These are phyloP conservation scores for Fusarium sarcochroum DNA, from an alignment of 2,329 filamentous ascomycete species.

Conservation along the genomic window DNA sequence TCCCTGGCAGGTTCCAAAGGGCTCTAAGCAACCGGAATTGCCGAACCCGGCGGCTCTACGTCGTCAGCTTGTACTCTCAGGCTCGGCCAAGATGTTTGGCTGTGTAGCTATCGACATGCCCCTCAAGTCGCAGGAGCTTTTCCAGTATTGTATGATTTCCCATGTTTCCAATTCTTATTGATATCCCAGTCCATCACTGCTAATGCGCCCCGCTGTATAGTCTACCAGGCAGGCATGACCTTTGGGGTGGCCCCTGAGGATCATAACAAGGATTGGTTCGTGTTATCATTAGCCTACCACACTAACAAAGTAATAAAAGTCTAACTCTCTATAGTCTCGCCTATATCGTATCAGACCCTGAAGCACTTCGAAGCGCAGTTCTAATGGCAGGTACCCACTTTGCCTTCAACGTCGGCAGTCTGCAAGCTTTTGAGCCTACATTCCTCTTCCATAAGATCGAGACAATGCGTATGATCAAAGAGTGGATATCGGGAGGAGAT, in stretches of 20 bases:
- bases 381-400: slow-evolving; percentile 26
- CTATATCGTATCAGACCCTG: slow-evolving; percentile 3
- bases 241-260: background rate
- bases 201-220: background rate
- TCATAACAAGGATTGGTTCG: background rate
- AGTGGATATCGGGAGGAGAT: slow-evolving; percentile 1
- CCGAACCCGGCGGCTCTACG: background rate
- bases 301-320: accelerated
- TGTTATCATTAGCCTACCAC: background rate
- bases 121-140: slow-evolving; percentile 22
- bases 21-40: background rate
- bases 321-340: background rate
- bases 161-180: accelerated
- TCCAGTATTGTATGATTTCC: slow-evolving; percentile 18
- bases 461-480: slow-evolving; percentile 17
- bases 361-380: slow-evolving; percentile 18
- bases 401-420: slow-evolving; percentile 11
- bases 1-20: background rate
- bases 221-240: background rate
- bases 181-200: accelerated
- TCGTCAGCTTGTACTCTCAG: slow-evolving; percentile 6
- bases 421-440: slow-evolving; percentile 11
- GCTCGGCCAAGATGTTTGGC: background rate
- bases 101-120: slow-evolving; percentile 22
- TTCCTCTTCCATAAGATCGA: slow-evolving; percentile 24